Conservation (phyloP, 306 rosid species). For the Vigna unguiculata region DNA sequence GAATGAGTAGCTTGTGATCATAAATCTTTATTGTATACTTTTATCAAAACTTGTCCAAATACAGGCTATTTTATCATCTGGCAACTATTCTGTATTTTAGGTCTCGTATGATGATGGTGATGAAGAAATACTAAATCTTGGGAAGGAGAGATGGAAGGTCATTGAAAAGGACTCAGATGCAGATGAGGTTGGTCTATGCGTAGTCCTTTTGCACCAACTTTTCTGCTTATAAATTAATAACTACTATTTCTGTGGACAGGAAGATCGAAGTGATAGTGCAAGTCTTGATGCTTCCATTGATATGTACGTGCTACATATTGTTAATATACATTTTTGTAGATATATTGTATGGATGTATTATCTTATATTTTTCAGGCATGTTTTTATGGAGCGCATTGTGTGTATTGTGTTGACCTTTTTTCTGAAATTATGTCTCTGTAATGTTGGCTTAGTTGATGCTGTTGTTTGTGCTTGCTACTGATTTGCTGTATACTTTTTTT, state of each 20-base stretch:
- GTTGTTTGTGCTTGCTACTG: conserved; percentile 17
- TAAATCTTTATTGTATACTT: background rate
- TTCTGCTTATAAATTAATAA: conserved; percentile 32
- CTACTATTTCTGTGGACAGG: conserved; percentile 57
- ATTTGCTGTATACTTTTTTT: conserved; percentile 22
- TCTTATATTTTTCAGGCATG: conserved; percentile 4
- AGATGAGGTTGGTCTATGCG: conserved; percentile 61
- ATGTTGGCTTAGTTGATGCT: conserved; percentile 17
- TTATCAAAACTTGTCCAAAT: conserved; percentile 5
- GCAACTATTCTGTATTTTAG: conserved; percentile 50
- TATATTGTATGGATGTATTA: conserved; percentile 1
- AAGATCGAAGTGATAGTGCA: conserved; percentile 50
- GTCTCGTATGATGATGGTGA: conserved; percentile 85
- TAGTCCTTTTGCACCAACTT: conserved; percentile 21
- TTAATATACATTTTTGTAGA: conserved; percentile 10
- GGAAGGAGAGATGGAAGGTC: conserved; percentile 62
- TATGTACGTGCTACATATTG: conserved; percentile 57
- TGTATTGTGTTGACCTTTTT: background rate
- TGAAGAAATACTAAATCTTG: conserved; percentile 65
- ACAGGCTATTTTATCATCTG: background rate
- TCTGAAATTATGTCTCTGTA: background rate
- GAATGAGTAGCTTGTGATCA: background rate
- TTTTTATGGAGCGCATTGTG: background rate
- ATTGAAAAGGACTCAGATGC: conserved; percentile 53
- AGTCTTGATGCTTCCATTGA: conserved; percentile 65